Base-by-base conservation (phyloP, 495 filamentous ascomycete genomes). In the Letharia lupina region DNA sequence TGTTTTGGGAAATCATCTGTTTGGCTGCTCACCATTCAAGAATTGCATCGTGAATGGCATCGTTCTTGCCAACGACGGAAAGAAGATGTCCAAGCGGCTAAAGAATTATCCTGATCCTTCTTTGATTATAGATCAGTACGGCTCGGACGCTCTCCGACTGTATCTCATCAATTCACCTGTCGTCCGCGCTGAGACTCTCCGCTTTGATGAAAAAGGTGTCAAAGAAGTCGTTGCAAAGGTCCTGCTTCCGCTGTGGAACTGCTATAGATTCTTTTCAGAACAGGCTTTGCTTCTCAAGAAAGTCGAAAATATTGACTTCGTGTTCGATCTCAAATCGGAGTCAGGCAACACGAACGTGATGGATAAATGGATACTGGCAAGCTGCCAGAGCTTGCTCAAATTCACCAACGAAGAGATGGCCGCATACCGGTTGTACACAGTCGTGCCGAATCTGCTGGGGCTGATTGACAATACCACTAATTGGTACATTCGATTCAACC, bases 401-500 rank as follows among this genome's bases (percentile, higher is more conserved):
- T 98, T 95, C 73, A 91, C 97, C 47, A 93, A 98, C 74, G 82
- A 92, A 73, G 94, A 98, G 77, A 98, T 98, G 94, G 84, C 84
- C 52, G 89, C 85, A 78, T 95, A 94, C 75, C 89, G 91, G 28
- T 75, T 96, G 40, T 98, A 97, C 75, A 98, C 94, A 11, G 94
- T 98, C 33, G 93, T 97, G 62, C 94, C 95, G 23, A 85, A 89
- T 61, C 78, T 98, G 64, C 83, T 98, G 40, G 84, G 83, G 63
- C 83, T 96, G 74, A 94, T 98, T 68, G 94, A 98, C 73, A 92
- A 94, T 76, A 90, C 90, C 9, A 98, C 94, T 3, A 98, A 98
- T 77, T 98, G 95, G 95, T 98, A 98, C 76, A 98, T 98, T 73
- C 86, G 93, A n/a, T 96, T 98, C 81, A 98, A 98, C 80, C 86